Conservation (phyloP, 164 flowering plant genomes). For the grape (Vitis vinifera) region ASM3070453v1 NC_081817.1:5799501-5800000, state of each 20-base stretch:
- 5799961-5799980: constrained; percentile 95
- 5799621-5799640: too few species aligned
- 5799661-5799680: too few species aligned
- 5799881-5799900: constrained; percentile 61
- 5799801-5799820: constrained; percentile 71
- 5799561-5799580: background rate
- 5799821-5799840: constrained; percentile 70
- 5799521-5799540: background rate
- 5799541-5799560: background rate
- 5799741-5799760: too few species aligned
- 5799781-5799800: constrained; percentile 51
- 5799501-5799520: background rate
- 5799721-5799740: too few species aligned
- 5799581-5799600: background rate
- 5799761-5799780: background rate
- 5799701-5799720: too few species aligned
- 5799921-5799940: background rate
- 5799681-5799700: too few species aligned
- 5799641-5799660: too few species aligned
- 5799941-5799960: background rate
- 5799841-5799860: constrained; percentile 67
- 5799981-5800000: constrained; percentile 97
- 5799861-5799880: constrained; percentile 78
- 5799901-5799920: constrained; percentile 6
- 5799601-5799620: background rate